A percentile compares a stretch with the other conserved stretches of the same genome.
phyloP scores from a whole-genome alignment of 768 basidiomycete genomes.

The Lactifluus hygrophoroides region DNA sequence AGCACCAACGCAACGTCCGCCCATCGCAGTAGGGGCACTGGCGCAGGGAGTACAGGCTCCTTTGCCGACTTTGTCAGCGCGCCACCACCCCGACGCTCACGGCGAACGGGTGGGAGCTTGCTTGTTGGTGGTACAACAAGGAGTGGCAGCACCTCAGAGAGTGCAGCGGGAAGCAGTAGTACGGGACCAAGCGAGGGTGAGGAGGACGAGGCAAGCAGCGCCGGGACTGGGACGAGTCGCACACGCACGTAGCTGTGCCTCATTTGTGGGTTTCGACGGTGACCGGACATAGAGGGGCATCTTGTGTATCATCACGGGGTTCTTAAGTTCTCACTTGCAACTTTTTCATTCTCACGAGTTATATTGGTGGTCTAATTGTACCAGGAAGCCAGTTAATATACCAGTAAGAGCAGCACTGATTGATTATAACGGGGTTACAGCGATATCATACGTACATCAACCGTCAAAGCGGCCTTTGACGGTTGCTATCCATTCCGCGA shows the following conservation, averaged over 20 bases:
- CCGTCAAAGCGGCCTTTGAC: neutral
- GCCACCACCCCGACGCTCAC: constrained; percentile 29
- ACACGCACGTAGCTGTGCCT: neutral
- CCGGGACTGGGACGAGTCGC: constrained; percentile 4
- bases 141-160: constrained; percentile 19
- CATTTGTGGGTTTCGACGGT: neutral
- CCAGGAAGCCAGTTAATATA: neutral
- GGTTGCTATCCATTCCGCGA: neutral
- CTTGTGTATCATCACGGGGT: neutral
- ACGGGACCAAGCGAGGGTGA: constrained; percentile 34
- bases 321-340: constrained; percentile 8
- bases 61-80: constrained; percentile 59
- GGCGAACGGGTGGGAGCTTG: constrained; percentile 19
- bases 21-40: constrained; percentile 27
- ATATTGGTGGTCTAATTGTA: constrained; percentile 9
- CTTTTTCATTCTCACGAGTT: neutral
- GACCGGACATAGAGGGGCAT: neutral
- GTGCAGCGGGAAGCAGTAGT: constrained; percentile 23
- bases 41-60: constrained; percentile 32
- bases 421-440: neutral
- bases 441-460: neutral
- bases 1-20: neutral
- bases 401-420: neutral
- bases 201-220: constrained; percentile 26
- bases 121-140: constrained; percentile 19